phyloP scores from a whole-genome alignment of 352 stramenopile genomes.

The Blastocystis sp. region DNA sequence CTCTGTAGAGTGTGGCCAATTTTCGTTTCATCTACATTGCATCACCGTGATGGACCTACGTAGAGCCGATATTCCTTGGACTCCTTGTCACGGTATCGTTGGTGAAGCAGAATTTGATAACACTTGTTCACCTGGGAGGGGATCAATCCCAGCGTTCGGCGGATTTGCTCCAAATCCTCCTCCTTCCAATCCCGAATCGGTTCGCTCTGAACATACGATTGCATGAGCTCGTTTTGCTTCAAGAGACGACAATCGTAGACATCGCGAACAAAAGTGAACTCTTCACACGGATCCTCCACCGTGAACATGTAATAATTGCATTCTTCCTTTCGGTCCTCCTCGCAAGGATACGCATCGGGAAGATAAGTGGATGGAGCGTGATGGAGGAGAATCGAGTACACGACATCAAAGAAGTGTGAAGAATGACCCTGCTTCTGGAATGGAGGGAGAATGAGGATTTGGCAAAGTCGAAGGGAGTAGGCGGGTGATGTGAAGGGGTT shows the following conservation, averaged over 20 bases:
- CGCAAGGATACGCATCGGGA: background rate
- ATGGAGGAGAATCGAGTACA: background rate
- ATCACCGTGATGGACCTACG: background rate
- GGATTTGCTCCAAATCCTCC: background rate
- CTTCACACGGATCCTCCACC: constrained; percentile 30
- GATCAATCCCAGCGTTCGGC: background rate
- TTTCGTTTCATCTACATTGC: constrained; percentile 12
- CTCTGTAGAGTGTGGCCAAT: background rate
- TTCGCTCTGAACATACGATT: background rate
- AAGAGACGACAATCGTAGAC: constrained; percentile 31
- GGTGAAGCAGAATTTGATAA: constrained; percentile 38
- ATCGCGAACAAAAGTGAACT: constrained; percentile 33
- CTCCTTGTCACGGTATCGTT: background rate
- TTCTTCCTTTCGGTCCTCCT: background rate
- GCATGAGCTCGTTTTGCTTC: background rate
- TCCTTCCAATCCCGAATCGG: background rate
- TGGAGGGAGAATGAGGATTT: constrained; percentile 28
- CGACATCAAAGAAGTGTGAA: background rate
- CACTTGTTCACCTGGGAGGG: background rate
- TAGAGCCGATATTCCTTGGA: constrained; percentile 9
- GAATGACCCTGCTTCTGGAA: constrained; percentile 46
- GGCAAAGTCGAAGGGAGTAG: constrained; percentile 37
- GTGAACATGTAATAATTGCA: constrained; percentile 29
- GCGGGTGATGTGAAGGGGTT: background rate
- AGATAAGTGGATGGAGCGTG: background rate